Conservation (phyloP, 805 yeast species). For the Wickerhamiella sorbophila region DNA sequence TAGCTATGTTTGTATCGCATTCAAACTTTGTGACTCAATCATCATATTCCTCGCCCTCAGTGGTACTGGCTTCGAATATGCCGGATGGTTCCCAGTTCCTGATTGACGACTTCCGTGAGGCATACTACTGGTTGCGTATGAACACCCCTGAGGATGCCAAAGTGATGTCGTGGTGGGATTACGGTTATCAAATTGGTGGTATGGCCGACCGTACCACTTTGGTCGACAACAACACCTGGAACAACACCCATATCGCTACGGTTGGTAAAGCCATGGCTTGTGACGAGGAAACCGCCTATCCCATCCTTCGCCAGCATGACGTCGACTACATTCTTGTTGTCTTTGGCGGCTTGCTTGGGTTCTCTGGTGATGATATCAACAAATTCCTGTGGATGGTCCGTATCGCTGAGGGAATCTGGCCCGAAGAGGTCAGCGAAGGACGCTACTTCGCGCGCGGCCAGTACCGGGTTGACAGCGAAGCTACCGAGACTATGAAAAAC, state of each 20-base stretch:
- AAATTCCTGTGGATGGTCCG: conserved; percentile 98
- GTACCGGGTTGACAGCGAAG: conserved; percentile 69
- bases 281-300: conserved; percentile 73
- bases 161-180: conserved; percentile 99
- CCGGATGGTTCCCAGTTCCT: conserved; percentile 76
- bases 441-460: conserved; percentile 80
- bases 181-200: conserved; percentile 98
- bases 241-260: conserved; percentile 96
- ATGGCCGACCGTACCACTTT: conserved; percentile 98
- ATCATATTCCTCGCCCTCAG: conserved; percentile 96
- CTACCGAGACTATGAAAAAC: conserved; percentile 73
- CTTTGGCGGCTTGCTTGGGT: conserved; percentile 89
- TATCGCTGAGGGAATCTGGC: conserved; percentile 99
- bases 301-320: conserved; percentile 77
- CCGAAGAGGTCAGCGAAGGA: conserved; percentile 86
- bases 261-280: conserved; percentile 98
- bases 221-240: conserved; percentile 99
- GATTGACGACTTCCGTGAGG: conserved; percentile 97
- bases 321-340: conserved; percentile 89
- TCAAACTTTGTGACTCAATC: conserved; percentile 95
- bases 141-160: conserved; percentile 93
- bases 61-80: conserved; percentile 68
- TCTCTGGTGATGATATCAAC: conserved; percentile 90
- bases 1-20: conserved; percentile 73
- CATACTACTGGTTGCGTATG: conserved; percentile 97